Evolutionary conservation across 768 basidiomycete species (phyloP).

Genomic region (Sporobolomyces phaffii): DNA sequence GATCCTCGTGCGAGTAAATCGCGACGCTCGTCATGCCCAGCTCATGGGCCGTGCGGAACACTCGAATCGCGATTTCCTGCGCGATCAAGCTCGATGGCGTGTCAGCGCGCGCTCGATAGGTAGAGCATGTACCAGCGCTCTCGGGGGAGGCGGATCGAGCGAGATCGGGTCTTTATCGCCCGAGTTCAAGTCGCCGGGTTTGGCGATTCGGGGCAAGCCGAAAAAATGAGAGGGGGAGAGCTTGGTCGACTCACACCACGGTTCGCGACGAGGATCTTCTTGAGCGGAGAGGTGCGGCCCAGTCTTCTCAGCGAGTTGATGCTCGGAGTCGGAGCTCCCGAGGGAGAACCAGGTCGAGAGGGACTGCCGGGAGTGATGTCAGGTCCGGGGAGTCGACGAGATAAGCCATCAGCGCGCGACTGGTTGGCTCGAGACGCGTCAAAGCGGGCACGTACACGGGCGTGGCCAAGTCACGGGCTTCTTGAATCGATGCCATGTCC

Average conservation of each 20-base stretch:
- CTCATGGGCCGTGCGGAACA: constrained; percentile 85
- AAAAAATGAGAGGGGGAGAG: background rate
- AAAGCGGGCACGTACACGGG: constrained; percentile 13
- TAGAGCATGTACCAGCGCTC: background rate
- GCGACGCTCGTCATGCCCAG: constrained; percentile 98
- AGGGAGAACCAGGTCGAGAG: constrained; percentile 7
- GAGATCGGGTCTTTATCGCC: background rate
- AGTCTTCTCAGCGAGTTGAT: constrained; percentile 15
- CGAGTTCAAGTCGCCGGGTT: background rate
- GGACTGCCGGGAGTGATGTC: constrained; percentile 9
- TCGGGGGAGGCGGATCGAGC: background rate
- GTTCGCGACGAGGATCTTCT: constrained; percentile 50
- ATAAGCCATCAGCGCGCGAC: no score
- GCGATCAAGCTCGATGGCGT: background rate
- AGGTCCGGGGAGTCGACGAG: background rate
- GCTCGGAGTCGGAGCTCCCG: background rate
- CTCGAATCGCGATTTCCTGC: constrained; percentile 91
- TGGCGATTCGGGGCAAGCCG: no score
- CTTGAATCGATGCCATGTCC: constrained; percentile 3
- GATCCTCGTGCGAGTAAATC: constrained; percentile 95
- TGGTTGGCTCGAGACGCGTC: background rate
- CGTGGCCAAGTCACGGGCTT: constrained; percentile 13
- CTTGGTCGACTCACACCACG: constrained; percentile 42
- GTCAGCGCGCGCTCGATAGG: background rate
- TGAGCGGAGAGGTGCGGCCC: constrained; percentile 40